Evolutionary conservation across 768 basidiomycete species (phyloP).

Genomic region (Suillus sp.): DNA sequence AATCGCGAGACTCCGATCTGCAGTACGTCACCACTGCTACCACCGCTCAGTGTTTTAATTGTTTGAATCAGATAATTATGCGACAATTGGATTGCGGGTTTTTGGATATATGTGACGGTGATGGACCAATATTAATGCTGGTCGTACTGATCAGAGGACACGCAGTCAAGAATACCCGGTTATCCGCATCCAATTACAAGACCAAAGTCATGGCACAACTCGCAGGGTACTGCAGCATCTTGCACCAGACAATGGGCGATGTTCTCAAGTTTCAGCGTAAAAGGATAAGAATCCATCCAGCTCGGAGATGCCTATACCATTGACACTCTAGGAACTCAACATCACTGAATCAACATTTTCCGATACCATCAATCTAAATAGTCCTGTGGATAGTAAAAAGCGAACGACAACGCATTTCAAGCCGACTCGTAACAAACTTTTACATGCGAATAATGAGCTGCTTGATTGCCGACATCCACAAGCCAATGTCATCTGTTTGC

Average conservation of each 20-base stretch:
- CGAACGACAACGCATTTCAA: not conserved
- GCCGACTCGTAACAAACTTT: not conserved
- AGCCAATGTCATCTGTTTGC: conserved; percentile 77
- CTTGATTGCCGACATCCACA: conserved; percentile 91
- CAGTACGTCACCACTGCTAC: not conserved
- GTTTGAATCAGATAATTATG: not conserved
- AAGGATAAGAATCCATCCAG: not conserved
- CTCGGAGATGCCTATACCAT: not conserved
- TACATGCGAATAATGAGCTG: conserved; percentile 78
- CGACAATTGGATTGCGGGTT: not conserved
- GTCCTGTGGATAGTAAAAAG: conserved; percentile 8
- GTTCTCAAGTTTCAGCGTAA: not conserved
- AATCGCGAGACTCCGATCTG: not conserved
- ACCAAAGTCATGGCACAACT: not conserved
- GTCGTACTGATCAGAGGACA: not conserved
- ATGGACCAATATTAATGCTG: conserved; percentile 19
- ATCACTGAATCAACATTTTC: not conserved
- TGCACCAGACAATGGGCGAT: not conserved
- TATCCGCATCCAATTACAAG: conserved; percentile 1
- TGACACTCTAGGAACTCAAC: not conserved
- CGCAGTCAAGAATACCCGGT: not conserved
- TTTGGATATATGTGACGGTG: conserved; percentile 16
- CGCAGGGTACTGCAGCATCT: not conserved
- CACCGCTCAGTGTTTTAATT: not conserved
- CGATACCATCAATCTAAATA: conserved; percentile 7